A percentile compares a stretch with the other conserved stretches of the same genome.
phyloP scores from a whole-genome alignment of 2,329 filamentous ascomycete species.

The Elsinoe perseae region DNA sequence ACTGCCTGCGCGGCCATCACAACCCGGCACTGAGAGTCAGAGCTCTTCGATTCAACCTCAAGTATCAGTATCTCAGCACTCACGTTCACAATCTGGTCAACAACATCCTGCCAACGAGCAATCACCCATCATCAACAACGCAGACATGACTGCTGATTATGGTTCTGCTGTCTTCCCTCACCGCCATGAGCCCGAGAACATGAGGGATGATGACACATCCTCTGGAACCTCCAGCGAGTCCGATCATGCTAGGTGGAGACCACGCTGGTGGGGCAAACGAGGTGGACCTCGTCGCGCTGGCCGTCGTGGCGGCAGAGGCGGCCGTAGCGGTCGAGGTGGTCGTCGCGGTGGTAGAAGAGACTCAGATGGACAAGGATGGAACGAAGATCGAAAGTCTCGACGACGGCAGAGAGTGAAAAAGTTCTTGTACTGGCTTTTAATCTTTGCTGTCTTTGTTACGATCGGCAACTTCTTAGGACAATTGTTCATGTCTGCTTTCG shows the following conservation, averaged over 20 bases:
- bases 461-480: neutral
- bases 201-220: neutral
- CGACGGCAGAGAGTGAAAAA: conserved; percentile 7
- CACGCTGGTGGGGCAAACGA: conserved; percentile 5
- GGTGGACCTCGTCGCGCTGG: neutral
- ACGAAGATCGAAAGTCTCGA: neutral
- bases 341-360: neutral
- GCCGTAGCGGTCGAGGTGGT: neutral
- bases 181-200: neutral
- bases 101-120: neutral
- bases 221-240: conserved; percentile 1
- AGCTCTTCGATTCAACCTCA: neutral
- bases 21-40: neutral
- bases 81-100: neutral
- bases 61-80: neutral
- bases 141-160: neutral
- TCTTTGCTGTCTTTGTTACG: conserved; percentile 1
- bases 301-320: neutral
- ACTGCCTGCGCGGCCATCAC: neutral
- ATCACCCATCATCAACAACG: neutral
- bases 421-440: neutral
- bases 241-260: neutral
- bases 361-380: neutral
- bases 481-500: neutral
- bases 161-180: neutral